These are phyloP conservation scores for Dalbergia cultrata DNA, from an alignment of 306 rosid genomes.

Conservation along the genomic window DNA sequence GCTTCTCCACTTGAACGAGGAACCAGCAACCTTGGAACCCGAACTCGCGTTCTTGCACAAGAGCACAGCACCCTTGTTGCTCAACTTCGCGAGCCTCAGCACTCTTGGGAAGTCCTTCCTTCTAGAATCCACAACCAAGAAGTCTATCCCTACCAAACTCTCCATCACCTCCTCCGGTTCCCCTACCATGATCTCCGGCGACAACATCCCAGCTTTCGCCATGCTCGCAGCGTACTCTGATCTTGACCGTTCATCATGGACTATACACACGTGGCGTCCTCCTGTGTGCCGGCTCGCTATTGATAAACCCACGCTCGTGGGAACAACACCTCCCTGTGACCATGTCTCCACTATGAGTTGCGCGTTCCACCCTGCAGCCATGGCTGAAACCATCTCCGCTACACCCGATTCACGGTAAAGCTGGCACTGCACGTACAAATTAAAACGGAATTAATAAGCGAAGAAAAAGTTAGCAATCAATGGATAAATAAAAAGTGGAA, in stretches of 20 bases:
- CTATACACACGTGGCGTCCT: constrained; percentile 85
- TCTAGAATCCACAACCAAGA: constrained; percentile 78
- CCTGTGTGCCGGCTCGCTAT: constrained; percentile 78
- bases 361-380: constrained; percentile 98
- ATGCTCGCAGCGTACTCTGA: constrained; percentile 64
- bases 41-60: constrained; percentile 76
- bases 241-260: constrained; percentile 76
- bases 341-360: constrained; percentile 87
- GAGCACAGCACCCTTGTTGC: constrained; percentile 78
- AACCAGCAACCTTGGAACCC: constrained; percentile 46
- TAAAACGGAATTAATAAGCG: neutral
- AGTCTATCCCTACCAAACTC: constrained; percentile 66
- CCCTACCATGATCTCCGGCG: constrained; percentile 72
- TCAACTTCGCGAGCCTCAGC: constrained; percentile 73
- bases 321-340: constrained; percentile 78
- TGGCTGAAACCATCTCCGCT: constrained; percentile 86
- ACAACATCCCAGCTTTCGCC: constrained; percentile 52
- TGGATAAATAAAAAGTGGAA: neutral
- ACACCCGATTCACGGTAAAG: constrained; percentile 74
- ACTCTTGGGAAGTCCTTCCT: constrained; percentile 65
- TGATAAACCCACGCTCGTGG: constrained; percentile 76
- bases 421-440: constrained; percentile 58
- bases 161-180: constrained; percentile 80
- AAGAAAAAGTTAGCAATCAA: neutral
- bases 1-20: constrained; percentile 70